Conservation (phyloP, 1,284 basidiomycete genomes). For the Malassezia dermatis region DNA sequence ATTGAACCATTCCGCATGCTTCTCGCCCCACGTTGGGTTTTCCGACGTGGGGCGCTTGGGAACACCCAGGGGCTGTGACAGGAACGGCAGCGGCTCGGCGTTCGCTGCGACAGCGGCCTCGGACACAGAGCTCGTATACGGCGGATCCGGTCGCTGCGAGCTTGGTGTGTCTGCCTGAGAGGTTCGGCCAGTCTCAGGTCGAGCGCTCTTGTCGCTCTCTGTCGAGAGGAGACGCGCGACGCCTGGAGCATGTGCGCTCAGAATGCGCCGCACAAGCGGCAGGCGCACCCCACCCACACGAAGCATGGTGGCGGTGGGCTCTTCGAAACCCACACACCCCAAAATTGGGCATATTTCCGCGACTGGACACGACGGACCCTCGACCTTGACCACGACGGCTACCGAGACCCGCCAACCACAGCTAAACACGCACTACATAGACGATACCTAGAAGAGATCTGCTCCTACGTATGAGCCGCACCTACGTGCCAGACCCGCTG, state of each 20-base stretch:
- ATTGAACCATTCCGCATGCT: conserved; percentile 62
- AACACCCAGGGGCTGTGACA: conserved; percentile 67
- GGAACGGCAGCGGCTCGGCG: conserved; percentile 51
- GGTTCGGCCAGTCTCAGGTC: not conserved
- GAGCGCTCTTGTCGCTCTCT: not conserved
- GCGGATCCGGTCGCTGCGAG: not conserved
- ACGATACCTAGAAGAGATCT: not conserved
- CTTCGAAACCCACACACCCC: not conserved
- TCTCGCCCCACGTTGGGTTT: conserved; percentile 59
- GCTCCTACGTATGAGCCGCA: too few relatives aligned
- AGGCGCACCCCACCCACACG: not conserved
- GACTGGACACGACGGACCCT: not conserved
- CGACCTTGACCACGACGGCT: not conserved
- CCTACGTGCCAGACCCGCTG: too few relatives aligned
- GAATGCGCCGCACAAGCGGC: not conserved
- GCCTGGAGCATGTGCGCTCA: not conserved
- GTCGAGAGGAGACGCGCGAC: not conserved
- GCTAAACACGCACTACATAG: not conserved
- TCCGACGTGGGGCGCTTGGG: conserved; percentile 54
- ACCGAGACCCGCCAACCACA: too few relatives aligned
- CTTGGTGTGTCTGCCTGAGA: not conserved
- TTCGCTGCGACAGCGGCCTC: conserved; percentile 15
- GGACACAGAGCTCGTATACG: conserved; percentile 11
- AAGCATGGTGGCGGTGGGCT: not conserved
- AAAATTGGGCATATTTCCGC: not conserved